Conservation (phyloP, 1,284 basidiomycete genomes). For the Trichosporon ovoides region DNA sequence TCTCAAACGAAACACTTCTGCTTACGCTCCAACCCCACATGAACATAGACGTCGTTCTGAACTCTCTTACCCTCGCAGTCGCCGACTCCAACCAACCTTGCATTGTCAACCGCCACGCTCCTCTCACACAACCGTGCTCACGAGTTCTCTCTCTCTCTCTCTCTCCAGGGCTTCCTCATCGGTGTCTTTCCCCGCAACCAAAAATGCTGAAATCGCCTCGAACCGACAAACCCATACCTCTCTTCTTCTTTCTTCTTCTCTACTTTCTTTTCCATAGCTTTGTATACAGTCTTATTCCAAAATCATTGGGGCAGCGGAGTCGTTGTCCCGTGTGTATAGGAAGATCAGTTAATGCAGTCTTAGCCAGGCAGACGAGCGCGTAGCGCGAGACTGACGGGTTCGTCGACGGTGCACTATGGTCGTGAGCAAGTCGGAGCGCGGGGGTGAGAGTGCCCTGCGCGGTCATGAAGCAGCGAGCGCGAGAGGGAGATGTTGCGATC, state of each 20-base stretch:
- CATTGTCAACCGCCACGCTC: too few relatives aligned
- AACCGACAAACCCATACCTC: background rate
- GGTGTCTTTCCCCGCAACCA: background rate
- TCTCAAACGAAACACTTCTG: background rate
- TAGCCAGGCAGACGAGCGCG: background rate
- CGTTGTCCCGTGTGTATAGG: constrained; percentile 1
- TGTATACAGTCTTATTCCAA: constrained; percentile 4
- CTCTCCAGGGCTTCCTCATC: background rate
- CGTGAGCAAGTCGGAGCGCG: too few relatives aligned
- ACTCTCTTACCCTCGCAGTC: too few relatives aligned
- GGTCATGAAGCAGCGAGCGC: too few relatives aligned
- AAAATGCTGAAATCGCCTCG: constrained; percentile 1
- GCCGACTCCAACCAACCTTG: too few relatives aligned
- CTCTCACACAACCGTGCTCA: too few relatives aligned
- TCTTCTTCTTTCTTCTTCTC: background rate
- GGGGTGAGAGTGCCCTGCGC: too few relatives aligned
- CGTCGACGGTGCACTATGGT: background rate
- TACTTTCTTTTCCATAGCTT: background rate
- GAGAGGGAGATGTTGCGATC: too few relatives aligned
- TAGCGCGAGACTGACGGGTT: too few relatives aligned
- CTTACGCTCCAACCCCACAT: too few relatives aligned
- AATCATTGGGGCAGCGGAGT: background rate
- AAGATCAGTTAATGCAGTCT: constrained; percentile 4
- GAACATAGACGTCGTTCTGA: too few relatives aligned
- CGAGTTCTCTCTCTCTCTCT: background rate